A percentile compares a stretch with the other conserved stretches of the same genome.
Evolutionary conservation across 2,329 filamentous ascomycete genomes (phyloP).

Genomic region (Ophiostoma ips): DNA sequence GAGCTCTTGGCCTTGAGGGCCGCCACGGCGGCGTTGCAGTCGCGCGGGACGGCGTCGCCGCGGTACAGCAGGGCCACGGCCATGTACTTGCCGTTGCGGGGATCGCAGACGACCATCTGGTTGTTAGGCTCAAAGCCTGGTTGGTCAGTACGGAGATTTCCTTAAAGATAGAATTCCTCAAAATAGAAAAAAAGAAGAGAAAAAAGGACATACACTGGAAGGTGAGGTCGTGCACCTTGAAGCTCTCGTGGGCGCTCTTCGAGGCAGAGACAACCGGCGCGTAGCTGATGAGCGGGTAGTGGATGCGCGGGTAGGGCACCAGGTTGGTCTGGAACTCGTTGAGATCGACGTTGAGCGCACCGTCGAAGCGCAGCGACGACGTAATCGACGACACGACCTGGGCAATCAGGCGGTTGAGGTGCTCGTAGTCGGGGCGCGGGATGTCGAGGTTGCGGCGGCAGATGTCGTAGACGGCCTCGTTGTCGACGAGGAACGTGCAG

Average conservation of each 20-base stretch:
- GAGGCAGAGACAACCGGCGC: constrained; percentile 56
- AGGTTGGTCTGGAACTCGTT: constrained; percentile 70
- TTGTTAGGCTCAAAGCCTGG: constrained; percentile 64
- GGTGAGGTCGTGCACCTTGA: constrained; percentile 68
- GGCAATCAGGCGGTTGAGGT: constrained; percentile 59
- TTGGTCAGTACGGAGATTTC: background rate
- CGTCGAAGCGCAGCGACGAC: constrained; percentile 57
- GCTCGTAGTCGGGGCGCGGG: constrained; percentile 53
- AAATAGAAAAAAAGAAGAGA: background rate
- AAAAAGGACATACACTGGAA: constrained; percentile 47
- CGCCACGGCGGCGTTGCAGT: constrained; percentile 53
- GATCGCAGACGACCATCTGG: constrained; percentile 66
- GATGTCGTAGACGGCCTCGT: constrained; percentile 64
- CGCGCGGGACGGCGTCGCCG: constrained; percentile 55
- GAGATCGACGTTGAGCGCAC: constrained; percentile 58
- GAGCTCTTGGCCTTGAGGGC: constrained; percentile 57
- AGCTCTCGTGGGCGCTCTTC: constrained; percentile 76
- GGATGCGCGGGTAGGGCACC: constrained; percentile 59
- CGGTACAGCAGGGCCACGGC: constrained; percentile 59
- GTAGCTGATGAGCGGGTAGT: constrained; percentile 62
- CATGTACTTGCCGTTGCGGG: constrained; percentile 65
- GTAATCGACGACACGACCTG: constrained; percentile 66
- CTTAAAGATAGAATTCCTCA: background rate
- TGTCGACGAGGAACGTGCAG: constrained; percentile 65
- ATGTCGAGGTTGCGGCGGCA: constrained; percentile 60